Percentiles rank a stretch among this genome's conserved stretches.
Conservation (phyloP, 441 rosid genomes). For the Gossypium davidsonii region DNA sequence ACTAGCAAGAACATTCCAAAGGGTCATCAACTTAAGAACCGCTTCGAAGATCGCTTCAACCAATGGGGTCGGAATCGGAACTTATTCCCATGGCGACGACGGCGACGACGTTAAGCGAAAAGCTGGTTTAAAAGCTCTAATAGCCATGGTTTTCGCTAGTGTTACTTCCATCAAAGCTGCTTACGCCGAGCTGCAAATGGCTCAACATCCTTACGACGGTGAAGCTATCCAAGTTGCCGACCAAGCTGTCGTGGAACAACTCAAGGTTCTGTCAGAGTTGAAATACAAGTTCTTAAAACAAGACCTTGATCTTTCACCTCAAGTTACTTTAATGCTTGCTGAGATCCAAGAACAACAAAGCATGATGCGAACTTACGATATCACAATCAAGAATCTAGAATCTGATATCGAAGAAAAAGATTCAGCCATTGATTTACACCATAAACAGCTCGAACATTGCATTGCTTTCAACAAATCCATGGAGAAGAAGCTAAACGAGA, state of each 20-base stretch:
- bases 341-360: conserved; percentile 76
- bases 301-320: conserved; percentile 57
- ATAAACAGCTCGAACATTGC: conserved; percentile 21
- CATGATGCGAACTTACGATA: conserved; percentile 54
- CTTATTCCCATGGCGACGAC: conserved; percentile 20
- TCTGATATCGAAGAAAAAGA: conserved; percentile 31
- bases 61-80: conserved; percentile 68
- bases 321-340: conserved; percentile 55
- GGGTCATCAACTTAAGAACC: conserved; percentile 52
- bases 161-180: conserved; percentile 58
- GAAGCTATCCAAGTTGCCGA: conserved; percentile 55
- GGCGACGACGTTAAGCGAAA: conserved; percentile 28
- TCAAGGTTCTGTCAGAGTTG: conserved; percentile 46
- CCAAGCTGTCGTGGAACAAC: conserved; percentile 56
- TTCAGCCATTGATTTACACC: conserved; percentile 24
- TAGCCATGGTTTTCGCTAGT: conserved; percentile 55
- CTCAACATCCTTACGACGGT: conserved; percentile 58
- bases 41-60: conserved; percentile 49
- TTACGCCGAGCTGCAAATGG: conserved; percentile 65
- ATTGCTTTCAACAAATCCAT: conserved; percentile 30
- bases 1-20: conserved; percentile 61
- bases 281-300: conserved; percentile 47
- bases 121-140: conserved; percentile 60
- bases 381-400: conserved; percentile 49
- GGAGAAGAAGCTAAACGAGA: conserved; percentile 47